phyloP scores from a whole-genome alignment of 2,329 filamentous ascomycete genomes.

The Drechmeria coniospora region DNA sequence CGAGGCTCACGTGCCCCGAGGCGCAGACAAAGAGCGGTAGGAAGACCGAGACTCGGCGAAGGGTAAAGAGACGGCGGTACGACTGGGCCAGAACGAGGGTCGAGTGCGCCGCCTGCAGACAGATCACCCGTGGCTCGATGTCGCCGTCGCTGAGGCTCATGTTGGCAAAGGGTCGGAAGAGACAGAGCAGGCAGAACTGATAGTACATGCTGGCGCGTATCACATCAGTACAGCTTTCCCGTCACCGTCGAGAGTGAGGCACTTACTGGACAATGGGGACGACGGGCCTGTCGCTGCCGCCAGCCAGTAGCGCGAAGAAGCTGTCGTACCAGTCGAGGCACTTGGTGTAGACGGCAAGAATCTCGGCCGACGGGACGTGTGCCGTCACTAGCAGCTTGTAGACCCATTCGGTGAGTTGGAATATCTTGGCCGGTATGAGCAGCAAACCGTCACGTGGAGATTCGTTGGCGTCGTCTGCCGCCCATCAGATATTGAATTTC shows the following conservation, averaged over 20 bases:
- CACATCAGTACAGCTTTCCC: not conserved
- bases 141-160: not conserved
- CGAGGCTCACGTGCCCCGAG: conserved; percentile 3
- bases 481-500: not conserved
- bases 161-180: conserved; percentile 4
- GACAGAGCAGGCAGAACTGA: conserved; percentile 6
- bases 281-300: conserved; percentile 4
- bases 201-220: conserved; percentile 7
- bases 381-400: conserved; percentile 3
- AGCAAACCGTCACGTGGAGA: conserved; percentile 1
- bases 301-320: conserved; percentile 3
- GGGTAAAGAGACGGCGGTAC: conserved; percentile 7
- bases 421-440: conserved; percentile 4
- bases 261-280: conserved; percentile 7
- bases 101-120: conserved; percentile 4
- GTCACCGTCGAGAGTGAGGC: not conserved
- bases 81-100: conserved; percentile 5
- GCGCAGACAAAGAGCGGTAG: conserved; percentile 7
- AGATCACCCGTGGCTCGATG: conserved; percentile 3
- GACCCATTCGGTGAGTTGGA: conserved; percentile 7
- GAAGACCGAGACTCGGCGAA: conserved; percentile 6
- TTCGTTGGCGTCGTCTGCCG: not conserved
- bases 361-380: not conserved
- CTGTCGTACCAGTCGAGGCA: conserved; percentile 8
- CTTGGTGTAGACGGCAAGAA: conserved; percentile 4